Evolutionary conservation across 371 early-diverging fungal species (phyloP), one percentile per base, ranked within the genome.

Genomic region (Lichtheimia hyalospora): DNA sequence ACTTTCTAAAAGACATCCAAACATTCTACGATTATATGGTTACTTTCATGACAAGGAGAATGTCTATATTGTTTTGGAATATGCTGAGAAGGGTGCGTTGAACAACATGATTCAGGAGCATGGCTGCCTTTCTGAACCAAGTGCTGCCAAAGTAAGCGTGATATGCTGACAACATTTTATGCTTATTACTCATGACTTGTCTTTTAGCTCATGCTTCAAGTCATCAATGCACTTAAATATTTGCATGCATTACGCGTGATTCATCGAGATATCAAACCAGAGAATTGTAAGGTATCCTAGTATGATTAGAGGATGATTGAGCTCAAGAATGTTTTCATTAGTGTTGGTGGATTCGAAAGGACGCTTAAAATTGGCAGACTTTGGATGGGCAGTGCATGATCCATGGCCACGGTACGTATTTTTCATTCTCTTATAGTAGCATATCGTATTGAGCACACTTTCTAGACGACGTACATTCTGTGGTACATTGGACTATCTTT

Each of bases 331-430:
- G 20, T 42, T 24, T n/a, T n/a, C n/a, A n/a, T 4, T 58, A 78
- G 78, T 78, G 12, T 52, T 79, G 13, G 49, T 99, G 23, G 94
- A 92, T 24, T 66, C 82, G 4, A 82, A 96, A 46, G 95, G 93
- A 12, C 84, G 90, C 54, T 71, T 99, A 25, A 98, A 98, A 71
- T 89, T 99, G 54, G 92, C 95, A 14, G 99, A 99, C 75, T 99
- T 99, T 85, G 99, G 99, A 2, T 99, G 99, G 99, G 91, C 96
- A 4, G 98, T 99, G 3, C 95, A 95, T 66, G 93, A 98, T 56
- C 94, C 92, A 24, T 87, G 88, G 28, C 82, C 86, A 53, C 79
- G 91, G 88, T 85, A 77, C 64, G 65, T 28, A 1, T 5, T 20
- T 7, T 13, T 14, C 8, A 13, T 27, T 34, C 34, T 8, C 34